Evolutionary conservation across 75 land plant species (phyloP).

Genomic region (Azolla pinnata): DNA sequence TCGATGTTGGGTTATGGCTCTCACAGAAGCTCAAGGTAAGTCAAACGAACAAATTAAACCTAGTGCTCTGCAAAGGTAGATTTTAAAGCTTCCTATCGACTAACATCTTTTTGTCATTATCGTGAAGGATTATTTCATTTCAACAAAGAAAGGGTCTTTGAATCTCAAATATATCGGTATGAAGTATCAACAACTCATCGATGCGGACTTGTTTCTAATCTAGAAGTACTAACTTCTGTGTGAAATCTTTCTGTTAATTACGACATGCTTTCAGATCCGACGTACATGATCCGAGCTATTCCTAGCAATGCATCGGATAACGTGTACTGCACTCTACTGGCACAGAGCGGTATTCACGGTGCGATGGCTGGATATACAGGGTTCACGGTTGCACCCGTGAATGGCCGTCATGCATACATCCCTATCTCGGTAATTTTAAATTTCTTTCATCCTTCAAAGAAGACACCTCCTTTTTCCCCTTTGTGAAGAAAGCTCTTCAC

Average conservation of each 20-base stretch:
- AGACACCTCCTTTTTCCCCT: not conserved
- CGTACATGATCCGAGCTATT: constrained; percentile 65
- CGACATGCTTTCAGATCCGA: constrained; percentile 31
- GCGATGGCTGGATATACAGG: constrained; percentile 60
- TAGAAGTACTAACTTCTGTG: not conserved
- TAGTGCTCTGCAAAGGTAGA: not conserved
- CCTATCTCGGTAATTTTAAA: constrained; percentile 29
- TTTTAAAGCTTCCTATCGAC: not conserved
- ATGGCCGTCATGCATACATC: constrained; percentile 44
- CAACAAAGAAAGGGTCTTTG: constrained; percentile 14
- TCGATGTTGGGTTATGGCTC: constrained; percentile 80
- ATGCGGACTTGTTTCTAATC: not conserved
- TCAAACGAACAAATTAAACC: not conserved
- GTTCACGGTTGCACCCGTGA: constrained; percentile 51
- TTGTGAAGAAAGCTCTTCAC: not conserved
- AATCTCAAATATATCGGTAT: constrained; percentile 28
- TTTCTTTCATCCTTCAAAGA: not conserved
- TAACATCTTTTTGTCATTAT: not conserved
- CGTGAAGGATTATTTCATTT: constrained; percentile 21
- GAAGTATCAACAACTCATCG: not conserved
- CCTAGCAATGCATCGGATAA: constrained; percentile 64
- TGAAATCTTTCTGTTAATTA: not conserved
- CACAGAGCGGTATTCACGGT: constrained; percentile 52
- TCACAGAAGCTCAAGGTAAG: constrained; percentile 66
- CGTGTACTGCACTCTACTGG: constrained; percentile 54